phyloP scores from a whole-genome alignment of 1,139 yeast species.

The Taphrina deformans region DNA sequence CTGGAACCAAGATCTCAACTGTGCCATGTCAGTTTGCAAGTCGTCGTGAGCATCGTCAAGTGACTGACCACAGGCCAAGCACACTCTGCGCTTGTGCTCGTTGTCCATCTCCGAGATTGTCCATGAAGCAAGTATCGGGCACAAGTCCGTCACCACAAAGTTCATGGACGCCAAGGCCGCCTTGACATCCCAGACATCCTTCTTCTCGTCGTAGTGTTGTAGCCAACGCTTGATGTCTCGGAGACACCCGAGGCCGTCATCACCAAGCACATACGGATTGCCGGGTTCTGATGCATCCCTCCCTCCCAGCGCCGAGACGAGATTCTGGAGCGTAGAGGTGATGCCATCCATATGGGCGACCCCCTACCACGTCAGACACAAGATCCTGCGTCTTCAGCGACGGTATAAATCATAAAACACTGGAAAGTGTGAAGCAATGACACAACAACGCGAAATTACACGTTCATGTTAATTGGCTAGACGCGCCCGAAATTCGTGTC shows the following conservation, averaged over 20 bases:
- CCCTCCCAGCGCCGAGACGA: constrained; percentile 82
- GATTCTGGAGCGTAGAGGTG: constrained; percentile 19
- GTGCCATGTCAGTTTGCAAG: no score
- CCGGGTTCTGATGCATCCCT: constrained; percentile 58
- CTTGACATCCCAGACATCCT: constrained; percentile 74
- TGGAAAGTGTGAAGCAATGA: background rate
- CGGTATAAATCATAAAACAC: background rate
- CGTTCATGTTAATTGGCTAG: background rate
- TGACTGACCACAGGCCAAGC: constrained; percentile 39
- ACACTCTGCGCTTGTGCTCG: constrained; percentile 35
- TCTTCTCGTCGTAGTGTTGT: constrained; percentile 73
- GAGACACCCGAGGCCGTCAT: constrained; percentile 85
- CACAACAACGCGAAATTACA: background rate
- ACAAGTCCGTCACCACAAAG: constrained; percentile 67
- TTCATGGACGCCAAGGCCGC: constrained; percentile 83
- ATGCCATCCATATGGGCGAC: background rate
- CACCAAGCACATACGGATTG: constrained; percentile 75
- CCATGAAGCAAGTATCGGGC: constrained; percentile 77
- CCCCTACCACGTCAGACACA: background rate
- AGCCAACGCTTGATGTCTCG: constrained; percentile 89
- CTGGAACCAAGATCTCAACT: constrained; percentile 74
- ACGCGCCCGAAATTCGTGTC: constrained; percentile 8
- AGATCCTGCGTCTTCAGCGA: background rate
- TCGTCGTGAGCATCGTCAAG: no score
- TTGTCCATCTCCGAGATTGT: constrained; percentile 49